A percentile compares a stretch with the other conserved stretches of the same genome.
These are phyloP conservation scores for Melampsora abietis-canadensis DNA, from an alignment of 1,284 basidiomycete species.

Conservation along the genomic window DNA sequence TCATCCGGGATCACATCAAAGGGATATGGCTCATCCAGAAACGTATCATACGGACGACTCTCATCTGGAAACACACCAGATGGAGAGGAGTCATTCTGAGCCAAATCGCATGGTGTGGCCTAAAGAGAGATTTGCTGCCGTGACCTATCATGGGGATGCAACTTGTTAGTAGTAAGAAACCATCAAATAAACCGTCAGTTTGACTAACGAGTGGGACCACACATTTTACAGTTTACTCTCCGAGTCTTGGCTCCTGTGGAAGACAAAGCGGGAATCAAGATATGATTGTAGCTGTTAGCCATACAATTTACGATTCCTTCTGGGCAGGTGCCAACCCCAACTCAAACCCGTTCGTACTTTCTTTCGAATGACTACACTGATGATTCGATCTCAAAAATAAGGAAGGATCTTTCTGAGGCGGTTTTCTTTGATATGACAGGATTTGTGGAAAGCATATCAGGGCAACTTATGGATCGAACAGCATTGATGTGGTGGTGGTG, in stretches of 20 bases:
- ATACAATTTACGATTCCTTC: slow-evolving; percentile 62
- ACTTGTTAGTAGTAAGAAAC: background rate
- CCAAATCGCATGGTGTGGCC: background rate
- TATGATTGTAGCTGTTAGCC: slow-evolving; percentile 64
- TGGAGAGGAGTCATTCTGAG: background rate
- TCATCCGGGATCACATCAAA: too few species aligned
- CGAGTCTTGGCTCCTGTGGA: slow-evolving; percentile 70
- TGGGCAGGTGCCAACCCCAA: slow-evolving; percentile 62
- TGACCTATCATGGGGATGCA: slow-evolving; percentile 9
- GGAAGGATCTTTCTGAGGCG: too few species aligned
- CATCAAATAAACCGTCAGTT: background rate
- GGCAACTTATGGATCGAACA: slow-evolving; percentile 54
- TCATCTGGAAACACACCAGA: too few species aligned
- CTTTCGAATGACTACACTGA: background rate
- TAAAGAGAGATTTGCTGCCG: background rate
- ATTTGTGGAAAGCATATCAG: slow-evolving; percentile 31
- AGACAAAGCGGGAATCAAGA: slow-evolving; percentile 60
- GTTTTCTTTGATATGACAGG: background rate
- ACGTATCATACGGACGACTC: too few species aligned
- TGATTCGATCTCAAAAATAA: too few species aligned
- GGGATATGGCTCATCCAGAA: too few species aligned
- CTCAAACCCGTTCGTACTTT: slow-evolving; percentile 57
- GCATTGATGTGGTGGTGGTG: slow-evolving; percentile 58
- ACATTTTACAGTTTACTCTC: slow-evolving; percentile 53
- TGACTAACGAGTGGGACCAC: background rate